These are phyloP conservation scores for Rhizopus stolonifer DNA, from an alignment of 371 early-diverging fungal species.

Conservation along the genomic window DNA sequence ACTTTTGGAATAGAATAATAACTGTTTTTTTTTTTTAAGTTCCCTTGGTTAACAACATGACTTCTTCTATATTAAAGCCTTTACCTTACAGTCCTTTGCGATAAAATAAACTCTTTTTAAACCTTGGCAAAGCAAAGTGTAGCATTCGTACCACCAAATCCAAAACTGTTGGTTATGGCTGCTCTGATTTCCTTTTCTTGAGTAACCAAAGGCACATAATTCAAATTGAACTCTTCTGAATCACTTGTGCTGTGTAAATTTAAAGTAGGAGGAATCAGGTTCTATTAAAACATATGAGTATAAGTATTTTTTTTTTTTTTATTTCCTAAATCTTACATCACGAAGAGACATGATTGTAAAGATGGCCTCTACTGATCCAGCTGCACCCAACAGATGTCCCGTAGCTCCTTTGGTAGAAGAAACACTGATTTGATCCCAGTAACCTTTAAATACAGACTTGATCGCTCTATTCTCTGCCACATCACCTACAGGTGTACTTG, in stretches of 20 bases:
- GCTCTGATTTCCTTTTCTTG: conserved; percentile 65
- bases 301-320: background rate
- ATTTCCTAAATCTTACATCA: conserved; percentile 37
- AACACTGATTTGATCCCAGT: conserved; percentile 60
- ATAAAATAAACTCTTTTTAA: conserved; percentile 39
- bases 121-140: conserved; percentile 72
- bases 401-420: conserved; percentile 91
- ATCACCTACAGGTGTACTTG: conserved; percentile 85
- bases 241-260: conserved; percentile 67
- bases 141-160: conserved; percentile 97
- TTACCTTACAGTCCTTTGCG: conserved; percentile 76
- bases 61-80: conserved; percentile 80
- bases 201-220: conserved; percentile 71
- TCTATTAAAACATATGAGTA: conserved; percentile 32
- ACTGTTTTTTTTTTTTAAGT: conserved; percentile 43
- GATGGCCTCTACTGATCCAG: conserved; percentile 93
- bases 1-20: too few species aligned
- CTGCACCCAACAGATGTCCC: conserved; percentile 94
- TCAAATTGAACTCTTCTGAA: conserved; percentile 65
- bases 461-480: conserved; percentile 82
- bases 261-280: conserved; percentile 80
- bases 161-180: conserved; percentile 91
- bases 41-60: conserved; percentile 81
- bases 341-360: conserved; percentile 80
- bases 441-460: conserved; percentile 66